A percentile compares a stretch with the other conserved stretches of the same genome.
phyloP scores from a whole-genome alignment of 768 basidiomycete species.

The Termitomyces sp. region DNA sequence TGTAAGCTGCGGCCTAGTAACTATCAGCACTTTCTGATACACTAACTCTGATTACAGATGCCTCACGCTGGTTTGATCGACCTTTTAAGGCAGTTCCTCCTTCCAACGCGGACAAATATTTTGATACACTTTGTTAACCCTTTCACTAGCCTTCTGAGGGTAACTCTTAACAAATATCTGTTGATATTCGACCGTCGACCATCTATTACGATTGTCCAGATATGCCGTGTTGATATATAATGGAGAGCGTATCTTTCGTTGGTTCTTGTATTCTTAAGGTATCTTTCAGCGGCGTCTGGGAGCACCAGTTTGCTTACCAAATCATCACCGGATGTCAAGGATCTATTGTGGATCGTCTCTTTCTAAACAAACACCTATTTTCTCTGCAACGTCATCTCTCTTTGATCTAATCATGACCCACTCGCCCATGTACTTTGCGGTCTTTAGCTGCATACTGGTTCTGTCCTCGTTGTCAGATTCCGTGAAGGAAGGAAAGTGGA shows the following conservation, averaged over 20 bases:
- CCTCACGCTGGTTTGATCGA: background rate
- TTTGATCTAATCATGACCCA: too few species aligned
- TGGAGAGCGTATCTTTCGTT: too few species aligned
- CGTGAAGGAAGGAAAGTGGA: too few species aligned
- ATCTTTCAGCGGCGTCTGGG: too few species aligned
- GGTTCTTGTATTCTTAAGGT: background rate
- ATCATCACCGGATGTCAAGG: background rate
- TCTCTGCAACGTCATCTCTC: too few species aligned
- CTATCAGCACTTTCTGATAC: background rate
- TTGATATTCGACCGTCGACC: background rate
- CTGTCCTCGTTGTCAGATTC: too few species aligned
- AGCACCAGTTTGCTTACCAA: background rate
- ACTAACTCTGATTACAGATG: background rate
- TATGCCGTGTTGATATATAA: background rate
- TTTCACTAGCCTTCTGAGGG: background rate
- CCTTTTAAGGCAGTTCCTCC: background rate
- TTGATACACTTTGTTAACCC: background rate
- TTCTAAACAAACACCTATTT: too few species aligned
- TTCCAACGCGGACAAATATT: background rate
- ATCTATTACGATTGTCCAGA: background rate
- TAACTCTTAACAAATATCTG: background rate
- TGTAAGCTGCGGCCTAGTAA: background rate
- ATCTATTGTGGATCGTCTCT: too few species aligned
- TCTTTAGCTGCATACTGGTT: too few species aligned
- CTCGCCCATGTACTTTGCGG: too few species aligned